Evolutionary conservation across 2,329 filamentous ascomycete genomes (phyloP), one percentile per base, ranked within the genome.

Genomic region (Camillea tinctor): DNA sequence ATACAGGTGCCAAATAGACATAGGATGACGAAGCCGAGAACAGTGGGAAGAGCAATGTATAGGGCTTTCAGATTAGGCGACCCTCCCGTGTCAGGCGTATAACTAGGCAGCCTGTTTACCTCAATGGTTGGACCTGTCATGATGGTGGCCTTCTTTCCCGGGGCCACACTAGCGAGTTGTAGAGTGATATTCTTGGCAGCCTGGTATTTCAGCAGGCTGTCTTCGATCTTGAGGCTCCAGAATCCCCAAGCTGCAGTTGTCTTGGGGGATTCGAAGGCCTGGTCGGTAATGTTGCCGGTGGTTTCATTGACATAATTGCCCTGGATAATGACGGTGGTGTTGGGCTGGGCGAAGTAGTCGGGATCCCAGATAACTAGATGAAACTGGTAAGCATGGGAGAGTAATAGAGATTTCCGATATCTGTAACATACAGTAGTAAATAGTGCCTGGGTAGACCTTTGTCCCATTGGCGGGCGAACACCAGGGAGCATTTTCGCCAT

Each of bases 291-390:
- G 24, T 76, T 69, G 63, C 72, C 73, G 9, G 70, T 72, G 23
- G 71, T 73, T 30, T 66, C 60, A 60, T 75, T 72, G 30, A 73
- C 7, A 58, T 72, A 71, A 58, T 70, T 71, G 8, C 66, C 69
- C 55, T 66, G 57, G 48, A 75, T 59, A 30, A 61, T 66, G 57
- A 80, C 68, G 52, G 74, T 76, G 22, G 74, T 74, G 66, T 78
- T 76, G 58, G 75, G 72, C 53, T 73, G 69, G 66, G 75, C 75
- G 74, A 83, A 85, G 72, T 76, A 81, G 55, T 77, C 73, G 22
- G 82, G 75, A 64, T 87, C 83, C 83, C 84, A 86, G 24, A 81
- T 84, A 57, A 86, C 84, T 86, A 52, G 7, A 3, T 11, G 30
- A n/a, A n/a, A 30, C 17, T 17, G 36, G 50, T 26, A 61, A 59